Base-by-base conservation (phyloP, 2,329 filamentous ascomycete species). In the Pestalotiopsis sp. region DNA sequence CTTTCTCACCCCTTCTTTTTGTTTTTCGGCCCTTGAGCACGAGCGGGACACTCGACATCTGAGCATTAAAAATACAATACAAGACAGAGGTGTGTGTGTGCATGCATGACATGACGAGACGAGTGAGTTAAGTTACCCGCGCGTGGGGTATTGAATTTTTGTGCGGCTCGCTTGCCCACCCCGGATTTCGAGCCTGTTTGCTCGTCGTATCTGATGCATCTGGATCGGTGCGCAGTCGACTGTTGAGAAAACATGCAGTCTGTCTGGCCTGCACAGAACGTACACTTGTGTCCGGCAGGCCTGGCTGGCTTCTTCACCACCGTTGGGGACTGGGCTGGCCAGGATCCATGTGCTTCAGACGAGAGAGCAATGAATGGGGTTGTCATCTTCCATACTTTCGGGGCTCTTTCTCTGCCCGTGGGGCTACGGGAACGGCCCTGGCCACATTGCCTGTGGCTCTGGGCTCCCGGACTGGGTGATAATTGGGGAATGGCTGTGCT, bases 401-500 rank as follows among this genome's bases (percentile, higher is more conserved):
- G n/a, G 45, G 17, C 45, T 20, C 45, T 52, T 52, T 52, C 45
- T 52, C 20, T 20, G 17, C 9, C 45, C 20, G 45, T 17, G 59
- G 59, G 59, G 27, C 59, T 20, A 62, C 59, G 27, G 59, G 27
- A 36, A n/a, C 38, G 27, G 17, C 12, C n/a, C 31, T 27, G 58
- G 25, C 27, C 9, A 62, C 36, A 36, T 62, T 39, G 5, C 31
- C 11, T 62, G 27, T 31, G 12, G 38, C 17, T 14, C 59, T 31
- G 23, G 52, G 58, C 23, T 27, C 20, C 58, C 27, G 27, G 25
- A 31, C 27, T 36, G 27, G 20, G 59, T 39, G 59, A 62, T 62
- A 39, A 62, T 62, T 36, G 59, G 27, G 27, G 59, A 31, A 62
- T 62, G 59, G 59, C 59, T 36, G 59, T 62, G 59, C 59, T 62